Evolutionary conservation across 1,284 basidiomycete species (phyloP).

Genomic region (Trichosporon inkin): DNA sequence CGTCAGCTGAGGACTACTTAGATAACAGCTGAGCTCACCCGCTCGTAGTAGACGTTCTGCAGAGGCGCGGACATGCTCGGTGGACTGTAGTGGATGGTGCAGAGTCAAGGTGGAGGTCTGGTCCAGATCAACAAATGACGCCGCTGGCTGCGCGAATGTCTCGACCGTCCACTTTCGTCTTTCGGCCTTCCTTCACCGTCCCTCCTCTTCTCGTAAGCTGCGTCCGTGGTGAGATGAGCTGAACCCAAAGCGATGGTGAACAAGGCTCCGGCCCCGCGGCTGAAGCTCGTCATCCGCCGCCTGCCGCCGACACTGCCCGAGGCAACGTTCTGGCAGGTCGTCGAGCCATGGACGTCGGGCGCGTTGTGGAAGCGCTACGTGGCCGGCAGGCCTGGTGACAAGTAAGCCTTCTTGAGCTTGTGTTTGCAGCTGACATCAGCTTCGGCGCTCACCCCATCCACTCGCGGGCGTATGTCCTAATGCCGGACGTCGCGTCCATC

Average conservation of each 20-base stretch:
- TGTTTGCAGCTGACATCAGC: conserved; percentile 45
- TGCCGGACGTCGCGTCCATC: conserved; percentile 68
- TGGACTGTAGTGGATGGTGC: background rate
- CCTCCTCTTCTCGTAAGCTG: background rate
- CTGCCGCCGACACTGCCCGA: conserved; percentile 90
- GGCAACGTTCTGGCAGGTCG: conserved; percentile 87
- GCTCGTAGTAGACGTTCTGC: conserved; percentile 49
- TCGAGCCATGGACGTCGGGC: conserved; percentile 74
- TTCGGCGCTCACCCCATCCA: conserved; percentile 69
- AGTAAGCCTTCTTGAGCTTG: conserved; percentile 53
- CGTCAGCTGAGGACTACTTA: background rate
- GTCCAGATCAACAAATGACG: conserved; percentile 15
- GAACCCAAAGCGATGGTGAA: conserved; percentile 1
- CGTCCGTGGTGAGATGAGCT: background rate
- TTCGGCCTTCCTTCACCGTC: background rate
- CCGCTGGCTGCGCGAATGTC: background rate
- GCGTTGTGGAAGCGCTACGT: conserved; percentile 67
- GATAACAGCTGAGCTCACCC: conserved; percentile 28
- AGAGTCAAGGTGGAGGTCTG: conserved; percentile 1
- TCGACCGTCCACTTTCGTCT: background rate
- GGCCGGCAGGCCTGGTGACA: conserved; percentile 66
- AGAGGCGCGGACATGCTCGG: conserved; percentile 17
- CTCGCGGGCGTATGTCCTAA: conserved; percentile 88
- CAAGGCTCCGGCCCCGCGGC: conserved; percentile 49
- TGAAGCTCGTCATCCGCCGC: conserved; percentile 83